Percentiles rank a stretch among this genome's conserved stretches.
phyloP scores from a whole-genome alignment of 192 early-diverging fungal genomes.

The Paraglomus brasilianum region DNA sequence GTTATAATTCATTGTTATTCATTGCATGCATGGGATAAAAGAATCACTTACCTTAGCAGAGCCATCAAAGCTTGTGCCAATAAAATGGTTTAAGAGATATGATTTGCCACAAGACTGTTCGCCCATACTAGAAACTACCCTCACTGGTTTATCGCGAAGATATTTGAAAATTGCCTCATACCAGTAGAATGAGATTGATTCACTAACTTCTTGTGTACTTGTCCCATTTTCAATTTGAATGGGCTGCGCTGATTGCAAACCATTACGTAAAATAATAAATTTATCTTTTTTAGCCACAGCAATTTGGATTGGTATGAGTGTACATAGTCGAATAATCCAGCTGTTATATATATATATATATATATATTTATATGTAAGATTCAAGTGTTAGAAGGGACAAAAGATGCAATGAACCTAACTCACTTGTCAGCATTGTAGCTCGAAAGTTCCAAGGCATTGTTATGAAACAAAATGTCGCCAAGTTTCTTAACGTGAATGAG shows the following conservation, averaged over 20 bases:
- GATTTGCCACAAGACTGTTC: conserved; percentile 32
- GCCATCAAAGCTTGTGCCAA: conserved; percentile 31
- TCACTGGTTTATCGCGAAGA: conserved; percentile 23
- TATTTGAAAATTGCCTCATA: conserved; percentile 29
- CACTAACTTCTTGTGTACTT: conserved; percentile 16
- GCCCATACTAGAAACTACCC: conserved; percentile 30
- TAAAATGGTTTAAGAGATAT: conserved; percentile 31
- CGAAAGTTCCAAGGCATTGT: conserved; percentile 1
- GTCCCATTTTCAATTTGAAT: too few relatives aligned
- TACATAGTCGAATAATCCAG: conserved; percentile 19
- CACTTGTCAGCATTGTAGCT: neutral
- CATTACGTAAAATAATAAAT: conserved; percentile 27
- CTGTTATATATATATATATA: too few relatives aligned
- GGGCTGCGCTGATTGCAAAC: conserved; percentile 6
- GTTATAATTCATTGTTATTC: too few relatives aligned
- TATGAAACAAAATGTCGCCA: neutral
- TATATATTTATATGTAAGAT: too few relatives aligned
- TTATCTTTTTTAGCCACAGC: conserved; percentile 29
- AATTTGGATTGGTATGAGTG: conserved; percentile 25
- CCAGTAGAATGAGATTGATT: conserved; percentile 28
- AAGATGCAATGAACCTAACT: neutral
- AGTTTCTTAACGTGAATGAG: neutral
- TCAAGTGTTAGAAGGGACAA: neutral
- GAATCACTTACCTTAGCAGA: conserved; percentile 35
- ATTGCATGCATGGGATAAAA: too few relatives aligned